phyloP scores from a whole-genome alignment of 192 early-diverging fungal genomes.

The Podila horticola region DNA sequence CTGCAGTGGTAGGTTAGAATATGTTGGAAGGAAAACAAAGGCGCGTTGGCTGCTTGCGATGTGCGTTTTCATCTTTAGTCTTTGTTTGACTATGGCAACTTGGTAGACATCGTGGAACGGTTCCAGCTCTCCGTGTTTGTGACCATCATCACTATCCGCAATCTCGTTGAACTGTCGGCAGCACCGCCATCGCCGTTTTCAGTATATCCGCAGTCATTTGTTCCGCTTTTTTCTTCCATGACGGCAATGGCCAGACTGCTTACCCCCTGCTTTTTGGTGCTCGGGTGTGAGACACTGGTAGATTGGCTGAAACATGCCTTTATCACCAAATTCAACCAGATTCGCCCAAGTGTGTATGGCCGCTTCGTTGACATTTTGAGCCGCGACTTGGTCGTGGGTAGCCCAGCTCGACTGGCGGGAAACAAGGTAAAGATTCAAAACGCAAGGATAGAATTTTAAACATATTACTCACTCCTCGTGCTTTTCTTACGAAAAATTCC shows the following conservation, averaged over 20 bases:
- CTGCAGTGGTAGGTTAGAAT: slow-evolving; percentile 76
- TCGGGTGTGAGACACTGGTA: slow-evolving; percentile 89
- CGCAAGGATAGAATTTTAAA: no score
- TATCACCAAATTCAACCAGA: slow-evolving; percentile 97
- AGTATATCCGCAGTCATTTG: slow-evolving; percentile 68
- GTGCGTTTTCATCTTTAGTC: neutral
- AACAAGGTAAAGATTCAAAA: slow-evolving; percentile 36
- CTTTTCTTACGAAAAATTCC: neutral
- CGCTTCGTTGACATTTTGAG: slow-evolving; percentile 90
- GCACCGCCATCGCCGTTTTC: slow-evolving; percentile 71
- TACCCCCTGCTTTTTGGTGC: slow-evolving; percentile 87
- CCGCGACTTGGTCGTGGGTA: slow-evolving; percentile 80
- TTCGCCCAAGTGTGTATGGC: slow-evolving; percentile 87
- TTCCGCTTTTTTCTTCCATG: slow-evolving; percentile 71
- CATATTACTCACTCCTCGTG: no score
- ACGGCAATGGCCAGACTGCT: slow-evolving; percentile 74
- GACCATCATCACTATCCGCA: slow-evolving; percentile 89
- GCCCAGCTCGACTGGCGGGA: slow-evolving; percentile 54
- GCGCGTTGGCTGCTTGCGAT: neutral
- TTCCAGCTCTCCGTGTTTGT: slow-evolving; percentile 93
- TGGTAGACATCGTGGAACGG: slow-evolving; percentile 92
- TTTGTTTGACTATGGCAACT: neutral
- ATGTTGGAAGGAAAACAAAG: neutral
- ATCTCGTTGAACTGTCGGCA: slow-evolving; percentile 86
- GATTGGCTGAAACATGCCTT: slow-evolving; percentile 99